These are phyloP conservation scores for Lactarius quietus DNA, from an alignment of 768 basidiomycete species.

Conservation along the genomic window DNA sequence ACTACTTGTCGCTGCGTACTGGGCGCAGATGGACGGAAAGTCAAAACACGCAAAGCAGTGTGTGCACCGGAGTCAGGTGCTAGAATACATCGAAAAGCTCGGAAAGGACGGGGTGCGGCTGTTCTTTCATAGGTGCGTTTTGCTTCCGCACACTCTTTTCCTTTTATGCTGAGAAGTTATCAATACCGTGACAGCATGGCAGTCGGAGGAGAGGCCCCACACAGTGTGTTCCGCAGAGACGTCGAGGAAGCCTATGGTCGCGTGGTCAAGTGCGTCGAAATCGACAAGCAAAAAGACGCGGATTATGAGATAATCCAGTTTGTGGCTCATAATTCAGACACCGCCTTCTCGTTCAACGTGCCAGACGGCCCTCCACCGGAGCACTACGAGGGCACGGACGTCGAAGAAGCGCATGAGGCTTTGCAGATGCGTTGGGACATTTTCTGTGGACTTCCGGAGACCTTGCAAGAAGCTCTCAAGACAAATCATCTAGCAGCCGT, in stretches of 20 bases:
- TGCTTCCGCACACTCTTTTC: neutral
- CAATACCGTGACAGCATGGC: conserved; percentile 80
- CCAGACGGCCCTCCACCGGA: too few species aligned
- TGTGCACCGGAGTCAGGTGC: conserved; percentile 86
- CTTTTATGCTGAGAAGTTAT: conserved; percentile 1
- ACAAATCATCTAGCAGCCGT: conserved; percentile 72
- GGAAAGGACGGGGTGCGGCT: conserved; percentile 86
- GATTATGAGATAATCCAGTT: conserved; percentile 66
- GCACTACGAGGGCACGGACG: conserved; percentile 56
- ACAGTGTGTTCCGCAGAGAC: conserved; percentile 81
- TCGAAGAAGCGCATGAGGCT: conserved; percentile 83
- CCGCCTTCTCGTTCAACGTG: conserved; percentile 83
- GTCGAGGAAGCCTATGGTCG: conserved; percentile 84
- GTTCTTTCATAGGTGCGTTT: conserved; percentile 85
- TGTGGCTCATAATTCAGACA: conserved; percentile 77
- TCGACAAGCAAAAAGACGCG: conserved; percentile 55
- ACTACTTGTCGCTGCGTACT: conserved; percentile 87
- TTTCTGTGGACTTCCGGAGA: conserved; percentile 64
- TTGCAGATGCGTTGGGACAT: conserved; percentile 91
- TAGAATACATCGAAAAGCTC: conserved; percentile 93
- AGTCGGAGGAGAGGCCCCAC: conserved; percentile 66
- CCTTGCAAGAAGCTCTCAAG: conserved; percentile 72
- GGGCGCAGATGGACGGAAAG: conserved; percentile 68
- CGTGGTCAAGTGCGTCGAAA: conserved; percentile 66
- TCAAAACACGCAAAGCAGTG: conserved; percentile 75